Conservation (phyloP, 352 stramenopile species). For the Globisporangium spiculum region DNA sequence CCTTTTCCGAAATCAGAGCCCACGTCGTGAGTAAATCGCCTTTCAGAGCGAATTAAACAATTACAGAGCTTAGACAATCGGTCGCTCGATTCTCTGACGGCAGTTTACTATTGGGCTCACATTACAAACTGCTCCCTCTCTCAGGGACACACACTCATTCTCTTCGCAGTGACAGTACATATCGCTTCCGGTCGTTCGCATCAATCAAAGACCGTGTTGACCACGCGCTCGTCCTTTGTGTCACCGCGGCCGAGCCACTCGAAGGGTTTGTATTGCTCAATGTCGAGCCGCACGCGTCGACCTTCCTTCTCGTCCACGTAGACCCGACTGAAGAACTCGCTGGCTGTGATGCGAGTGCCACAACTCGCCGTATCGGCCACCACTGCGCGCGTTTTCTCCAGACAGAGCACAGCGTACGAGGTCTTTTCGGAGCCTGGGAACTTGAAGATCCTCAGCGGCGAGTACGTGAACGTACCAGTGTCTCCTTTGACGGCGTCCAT, state of each 20-base stretch:
- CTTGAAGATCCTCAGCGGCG: neutral
- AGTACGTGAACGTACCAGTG: no score
- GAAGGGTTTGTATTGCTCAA: neutral
- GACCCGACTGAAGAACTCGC: neutral
- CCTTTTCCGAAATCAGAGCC: no score
- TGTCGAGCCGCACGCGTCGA: neutral
- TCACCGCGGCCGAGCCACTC: neutral
- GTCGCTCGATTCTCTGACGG: no score
- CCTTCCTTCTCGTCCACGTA: neutral
- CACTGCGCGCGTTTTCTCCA: neutral
- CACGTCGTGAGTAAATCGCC: no score
- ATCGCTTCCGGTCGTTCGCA: no score
- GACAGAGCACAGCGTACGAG: neutral
- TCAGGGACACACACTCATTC: no score
- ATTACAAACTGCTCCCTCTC: no score
- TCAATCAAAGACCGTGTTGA: constrained; percentile 1
- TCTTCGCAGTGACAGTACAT: no score
- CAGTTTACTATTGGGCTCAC: no score
- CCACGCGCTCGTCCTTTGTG: neutral
- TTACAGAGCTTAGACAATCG: no score
- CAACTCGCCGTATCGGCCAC: neutral
- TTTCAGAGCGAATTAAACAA: no score
- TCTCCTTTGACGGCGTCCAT: neutral
- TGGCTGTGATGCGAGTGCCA: neutral
- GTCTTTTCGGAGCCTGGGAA: neutral